Evolutionary conservation across 768 basidiomycete species (phyloP).

Genomic region (Psilocybe tampanensis): DNA sequence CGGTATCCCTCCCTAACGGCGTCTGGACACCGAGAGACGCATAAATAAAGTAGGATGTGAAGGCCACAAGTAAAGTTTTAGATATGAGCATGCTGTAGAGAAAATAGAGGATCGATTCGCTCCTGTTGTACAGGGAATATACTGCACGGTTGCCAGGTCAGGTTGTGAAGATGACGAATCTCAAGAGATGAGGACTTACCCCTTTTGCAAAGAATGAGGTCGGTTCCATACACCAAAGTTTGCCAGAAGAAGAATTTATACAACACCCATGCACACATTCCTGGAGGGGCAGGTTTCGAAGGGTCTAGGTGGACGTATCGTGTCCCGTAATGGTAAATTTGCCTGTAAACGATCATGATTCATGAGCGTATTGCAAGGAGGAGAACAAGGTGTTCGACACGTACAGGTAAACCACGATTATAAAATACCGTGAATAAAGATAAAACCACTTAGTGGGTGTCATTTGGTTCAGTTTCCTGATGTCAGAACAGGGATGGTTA

Average conservation of each 20-base stretch:
- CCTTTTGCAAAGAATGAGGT: not conserved
- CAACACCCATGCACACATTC: not conserved
- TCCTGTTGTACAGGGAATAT: constrained; percentile 1
- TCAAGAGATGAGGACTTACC: not conserved
- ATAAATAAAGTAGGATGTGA: not conserved
- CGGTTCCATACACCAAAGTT: not conserved
- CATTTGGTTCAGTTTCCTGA: constrained; percentile 1
- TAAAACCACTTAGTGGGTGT: constrained; percentile 2
- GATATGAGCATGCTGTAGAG: not conserved
- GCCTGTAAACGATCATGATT: not conserved
- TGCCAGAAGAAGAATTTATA: constrained; percentile 8
- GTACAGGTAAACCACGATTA: constrained; percentile 6
- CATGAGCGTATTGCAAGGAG: not conserved
- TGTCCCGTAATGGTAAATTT: not conserved
- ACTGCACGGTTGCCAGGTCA: not conserved
- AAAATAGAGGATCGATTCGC: not conserved
- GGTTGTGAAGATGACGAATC: not conserved
- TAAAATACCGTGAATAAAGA: constrained; percentile 9
- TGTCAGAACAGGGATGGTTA: not conserved
- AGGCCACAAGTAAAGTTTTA: not conserved
- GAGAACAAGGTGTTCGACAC: not conserved
- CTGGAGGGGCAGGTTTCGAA: constrained; percentile 1
- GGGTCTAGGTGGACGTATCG: constrained; percentile 5
- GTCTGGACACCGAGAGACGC: not conserved
- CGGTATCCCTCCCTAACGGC: not conserved